A percentile compares a stretch with the other conserved stretches of the same genome.
Evolutionary conservation across 768 basidiomycete species (phyloP).

Genomic region (Lactarius psammicola): DNA sequence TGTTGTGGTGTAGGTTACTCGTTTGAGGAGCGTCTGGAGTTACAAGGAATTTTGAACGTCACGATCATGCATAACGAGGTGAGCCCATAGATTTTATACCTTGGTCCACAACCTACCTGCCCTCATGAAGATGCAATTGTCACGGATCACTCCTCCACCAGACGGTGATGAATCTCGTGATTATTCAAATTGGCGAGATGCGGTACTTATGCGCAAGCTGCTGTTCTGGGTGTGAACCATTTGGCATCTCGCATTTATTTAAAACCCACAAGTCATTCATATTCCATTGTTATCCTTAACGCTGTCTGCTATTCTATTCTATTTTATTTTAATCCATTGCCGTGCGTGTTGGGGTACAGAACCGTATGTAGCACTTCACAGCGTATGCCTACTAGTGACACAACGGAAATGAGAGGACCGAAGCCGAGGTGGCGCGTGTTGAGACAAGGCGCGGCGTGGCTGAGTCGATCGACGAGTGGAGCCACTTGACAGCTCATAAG

Average conservation of each 20-base stretch:
- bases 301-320: conserved; percentile 16
- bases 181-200: conserved; percentile 31
- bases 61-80: conserved; percentile 73
- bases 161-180: conserved; percentile 37
- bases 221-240: conserved; percentile 32
- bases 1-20: conserved; percentile 57
- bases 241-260: conserved; percentile 6
- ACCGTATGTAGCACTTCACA: no score
- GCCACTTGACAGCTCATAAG: no score
- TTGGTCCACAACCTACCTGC: neutral
- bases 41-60: conserved; percentile 56
- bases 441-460: no score
- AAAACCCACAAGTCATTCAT: conserved; percentile 15
- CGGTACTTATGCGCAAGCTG: conserved; percentile 34
- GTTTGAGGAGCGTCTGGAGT: conserved; percentile 53
- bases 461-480: no score
- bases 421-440: no score
- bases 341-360: no score
- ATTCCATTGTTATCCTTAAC: conserved; percentile 10
- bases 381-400: no score
- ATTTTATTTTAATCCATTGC: no score
- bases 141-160: conserved; percentile 57
- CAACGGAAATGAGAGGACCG: no score
- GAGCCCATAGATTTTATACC: conserved; percentile 26
- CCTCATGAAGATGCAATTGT: conserved; percentile 57